Base-by-base conservation (phyloP, 179 eudicot genomes). In the Amaranthus tricolor region DNA sequence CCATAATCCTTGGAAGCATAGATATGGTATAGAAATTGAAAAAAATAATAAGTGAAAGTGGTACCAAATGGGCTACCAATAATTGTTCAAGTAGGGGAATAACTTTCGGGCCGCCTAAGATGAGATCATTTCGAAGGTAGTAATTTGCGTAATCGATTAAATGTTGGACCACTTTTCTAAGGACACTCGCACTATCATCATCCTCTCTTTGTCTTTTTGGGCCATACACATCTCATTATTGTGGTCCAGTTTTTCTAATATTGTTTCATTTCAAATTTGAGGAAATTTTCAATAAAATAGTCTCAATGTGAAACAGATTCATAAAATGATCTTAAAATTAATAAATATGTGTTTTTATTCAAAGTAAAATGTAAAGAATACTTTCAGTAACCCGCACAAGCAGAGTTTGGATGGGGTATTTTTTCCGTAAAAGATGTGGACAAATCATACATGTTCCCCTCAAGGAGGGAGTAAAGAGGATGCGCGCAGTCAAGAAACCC, bases 171-270 rank as follows among this genome's bases (percentile, higher is more conserved):
- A 75, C 76, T 50, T 47, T 51, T 61, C 40, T 31, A 31, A 31
- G 40, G 40, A 31, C 40, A 31, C 3, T 40, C 50, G 45, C 76
- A 77, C 69, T 24, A 66, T 80, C 77, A 80, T 72, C 5, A 57
- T 31, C 69, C 61, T 24, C 55, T 60, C 15, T 53, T 76, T 76
- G 80, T 72, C 74, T 21, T 72, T 68, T 80, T 76, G 83, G 83
- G 76, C 77, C 83, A 80, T 71, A 47, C 71, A 80, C 62, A 66
- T 61, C 13, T 73, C 73, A 50, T 54, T 57, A 56, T 52, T 63
- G 83, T 76, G 83, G 80, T 80, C 83, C 83, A 54, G 53, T 63
- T 80, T 75, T 64, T 66, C 69, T 20, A 21, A 6, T 51, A 17
- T 31, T 9, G 17, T 58, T 31, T 31, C 40, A 31, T 31, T 31